Percentiles rank a stretch among this genome's conserved stretches.
Evolutionary conservation across 306 rosid genomes (phyloP).

Genomic region (Mimosa bimucronata): DNA sequence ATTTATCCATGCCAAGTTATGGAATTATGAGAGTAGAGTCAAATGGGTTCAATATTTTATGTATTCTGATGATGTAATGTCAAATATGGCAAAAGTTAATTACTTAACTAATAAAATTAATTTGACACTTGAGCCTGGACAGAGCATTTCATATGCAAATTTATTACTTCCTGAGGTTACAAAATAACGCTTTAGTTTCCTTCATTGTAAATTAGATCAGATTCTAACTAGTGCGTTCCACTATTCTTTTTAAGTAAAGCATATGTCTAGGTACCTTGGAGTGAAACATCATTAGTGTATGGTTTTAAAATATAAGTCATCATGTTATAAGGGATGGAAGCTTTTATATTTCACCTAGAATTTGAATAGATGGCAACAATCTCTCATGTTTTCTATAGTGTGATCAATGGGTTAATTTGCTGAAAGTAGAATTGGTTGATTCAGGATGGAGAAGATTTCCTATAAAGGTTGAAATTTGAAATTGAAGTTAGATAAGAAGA

Average conservation of each 20-base stretch:
- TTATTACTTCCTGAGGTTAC: background rate
- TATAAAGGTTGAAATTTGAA: conserved; percentile 4
- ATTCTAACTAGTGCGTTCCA: background rate
- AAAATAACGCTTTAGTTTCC: background rate
- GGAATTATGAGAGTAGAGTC: background rate
- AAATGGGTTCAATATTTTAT: background rate
- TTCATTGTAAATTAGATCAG: background rate
- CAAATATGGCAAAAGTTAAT: background rate
- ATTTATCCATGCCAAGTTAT: background rate
- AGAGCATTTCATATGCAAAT: background rate
- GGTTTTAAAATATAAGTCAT: background rate
- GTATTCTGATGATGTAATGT: background rate
- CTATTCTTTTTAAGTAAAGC: background rate
- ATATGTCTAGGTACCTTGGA: background rate
- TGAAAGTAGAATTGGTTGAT: background rate
- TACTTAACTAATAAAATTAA: background rate
- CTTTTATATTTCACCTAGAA: background rate
- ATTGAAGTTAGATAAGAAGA: background rate
- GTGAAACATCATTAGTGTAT: background rate
- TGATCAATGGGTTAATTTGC: background rate
- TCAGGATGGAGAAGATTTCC: background rate
- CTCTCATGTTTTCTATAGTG: background rate
- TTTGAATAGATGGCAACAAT: background rate
- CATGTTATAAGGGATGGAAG: background rate
- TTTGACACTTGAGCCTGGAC: background rate